These are phyloP conservation scores for Anthracocystis setariae DNA, from an alignment of 1,284 basidiomycete species.

Conservation along the genomic window DNA sequence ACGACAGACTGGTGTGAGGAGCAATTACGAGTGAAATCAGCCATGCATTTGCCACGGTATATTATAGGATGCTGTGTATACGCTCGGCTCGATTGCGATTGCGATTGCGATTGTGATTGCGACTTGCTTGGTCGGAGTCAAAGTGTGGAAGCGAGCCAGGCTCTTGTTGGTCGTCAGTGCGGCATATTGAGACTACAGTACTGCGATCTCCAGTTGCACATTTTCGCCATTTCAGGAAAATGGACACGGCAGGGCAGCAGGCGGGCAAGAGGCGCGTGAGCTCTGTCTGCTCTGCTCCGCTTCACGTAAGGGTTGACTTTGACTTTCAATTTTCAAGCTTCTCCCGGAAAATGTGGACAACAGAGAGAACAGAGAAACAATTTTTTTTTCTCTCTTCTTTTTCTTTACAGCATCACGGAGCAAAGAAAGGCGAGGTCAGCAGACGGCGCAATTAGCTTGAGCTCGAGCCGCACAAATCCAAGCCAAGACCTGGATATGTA, in stretches of 20 bases:
- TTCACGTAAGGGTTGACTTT: constrained; percentile 4
- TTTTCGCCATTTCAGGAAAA: not conserved
- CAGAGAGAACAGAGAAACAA: constrained; percentile 2
- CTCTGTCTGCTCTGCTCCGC: no score
- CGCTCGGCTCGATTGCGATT: not conserved
- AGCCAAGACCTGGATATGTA: not conserved
- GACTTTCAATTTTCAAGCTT: no score
- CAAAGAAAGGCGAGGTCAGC: constrained; percentile 7
- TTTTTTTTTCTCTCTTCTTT: constrained; percentile 2
- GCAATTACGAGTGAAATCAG: no score
- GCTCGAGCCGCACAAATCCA: no score
- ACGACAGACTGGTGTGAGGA: no score
- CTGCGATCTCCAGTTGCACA: not conserved
- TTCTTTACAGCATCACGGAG: not conserved
- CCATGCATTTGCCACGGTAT: no score
- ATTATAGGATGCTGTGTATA: no score
- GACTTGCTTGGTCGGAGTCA: not conserved
- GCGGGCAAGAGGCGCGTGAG: no score
- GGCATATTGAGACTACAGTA: no score
- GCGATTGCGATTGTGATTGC: no score
- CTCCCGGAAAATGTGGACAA: constrained; percentile 2
- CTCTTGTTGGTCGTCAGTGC: not conserved
- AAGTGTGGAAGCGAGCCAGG: not conserved
- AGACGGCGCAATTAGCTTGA: constrained; percentile 1
- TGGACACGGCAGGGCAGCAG: no score